These are phyloP conservation scores for Diplocarpon rosae DNA, from an alignment of 2,329 filamentous ascomycete genomes.

Conservation along the genomic window DNA sequence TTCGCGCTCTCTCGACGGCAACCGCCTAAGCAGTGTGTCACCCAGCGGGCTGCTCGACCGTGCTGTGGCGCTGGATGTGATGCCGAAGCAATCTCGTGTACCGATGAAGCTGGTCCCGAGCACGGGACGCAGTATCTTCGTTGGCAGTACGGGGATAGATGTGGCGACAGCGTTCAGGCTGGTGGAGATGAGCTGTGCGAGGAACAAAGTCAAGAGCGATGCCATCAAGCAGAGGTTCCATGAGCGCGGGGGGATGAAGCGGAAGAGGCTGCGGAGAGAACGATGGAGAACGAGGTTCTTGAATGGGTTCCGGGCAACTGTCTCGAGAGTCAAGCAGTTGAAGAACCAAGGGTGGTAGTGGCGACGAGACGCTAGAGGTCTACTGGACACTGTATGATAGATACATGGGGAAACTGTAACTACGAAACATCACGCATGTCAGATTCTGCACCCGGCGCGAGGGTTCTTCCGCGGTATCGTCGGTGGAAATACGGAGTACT, in stretches of 20 bases:
- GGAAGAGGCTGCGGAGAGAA: conserved; percentile 61
- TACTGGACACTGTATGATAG: conserved; percentile 10
- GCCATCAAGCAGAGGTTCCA: conserved; percentile 54
- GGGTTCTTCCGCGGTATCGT: too few species aligned
- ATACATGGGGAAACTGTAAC: too few species aligned
- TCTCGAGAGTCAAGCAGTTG: conserved; percentile 56
- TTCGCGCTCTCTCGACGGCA: not conserved
- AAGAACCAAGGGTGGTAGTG: conserved; percentile 67
- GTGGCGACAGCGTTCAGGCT: conserved; percentile 18
- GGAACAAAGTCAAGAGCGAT: conserved; percentile 50
- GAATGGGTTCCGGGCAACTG: conserved; percentile 53
- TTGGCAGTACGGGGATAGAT: conserved; percentile 16
- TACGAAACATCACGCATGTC: too few species aligned
- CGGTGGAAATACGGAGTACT: too few species aligned
- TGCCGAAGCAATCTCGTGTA: not conserved
- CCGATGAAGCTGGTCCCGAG: conserved; percentile 20
- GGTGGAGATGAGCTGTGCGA: conserved; percentile 33
- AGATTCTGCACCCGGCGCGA: too few species aligned
- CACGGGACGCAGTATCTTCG: conserved; percentile 19
- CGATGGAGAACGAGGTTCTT: conserved; percentile 62
- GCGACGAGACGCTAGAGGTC: too few species aligned
- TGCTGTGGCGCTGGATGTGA: not conserved
- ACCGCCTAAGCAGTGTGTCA: not conserved
- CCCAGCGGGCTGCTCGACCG: not conserved
- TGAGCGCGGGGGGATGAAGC: conserved; percentile 64